Conservation (phyloP, 192 early-diverging fungal genomes). For the Coemansia pectinata region DNA sequence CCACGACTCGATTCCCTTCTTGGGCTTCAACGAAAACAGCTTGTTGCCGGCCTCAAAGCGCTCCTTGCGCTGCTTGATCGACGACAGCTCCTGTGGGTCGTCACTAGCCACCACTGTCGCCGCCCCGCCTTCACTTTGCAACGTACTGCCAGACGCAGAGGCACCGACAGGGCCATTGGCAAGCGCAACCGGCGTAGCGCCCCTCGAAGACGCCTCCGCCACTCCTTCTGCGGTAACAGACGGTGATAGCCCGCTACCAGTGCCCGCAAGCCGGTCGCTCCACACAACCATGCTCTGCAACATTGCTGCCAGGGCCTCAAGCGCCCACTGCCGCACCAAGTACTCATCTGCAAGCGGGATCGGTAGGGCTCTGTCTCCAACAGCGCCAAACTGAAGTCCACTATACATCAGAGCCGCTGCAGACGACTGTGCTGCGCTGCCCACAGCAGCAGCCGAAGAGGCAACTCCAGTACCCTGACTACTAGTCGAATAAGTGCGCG, state of each 20-base stretch:
- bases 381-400: slow-evolving; percentile 20
- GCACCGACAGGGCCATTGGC: slow-evolving; percentile 4
- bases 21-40: slow-evolving; percentile 86
- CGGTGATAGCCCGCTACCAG: not conserved
- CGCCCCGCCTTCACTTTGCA: slow-evolving; percentile 11
- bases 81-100: slow-evolving; percentile 84
- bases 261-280: slow-evolving; percentile 56
- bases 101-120: slow-evolving; percentile 54
- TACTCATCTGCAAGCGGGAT: slow-evolving; percentile 36
- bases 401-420: slow-evolving; percentile 17
- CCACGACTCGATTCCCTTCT: slow-evolving; percentile 83
- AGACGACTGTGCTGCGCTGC: not conserved
- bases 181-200: not conserved
- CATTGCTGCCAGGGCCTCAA: slow-evolving; percentile 63
- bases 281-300: slow-evolving; percentile 68
- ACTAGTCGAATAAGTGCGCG: slow-evolving; percentile 22
- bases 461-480: slow-evolving; percentile 3
- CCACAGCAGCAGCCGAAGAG: not conserved
- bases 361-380: slow-evolving; percentile 3
- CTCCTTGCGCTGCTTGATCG: slow-evolving; percentile 83
- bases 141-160: not conserved
- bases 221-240: not conserved
- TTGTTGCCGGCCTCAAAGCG: slow-evolving; percentile 74
- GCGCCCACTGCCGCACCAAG: slow-evolving; percentile 59
- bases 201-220: not conserved